These are phyloP conservation scores for Lenwebbia sp. DNA, from an alignment of 345 rosid species.

Conservation along the genomic window DNA sequence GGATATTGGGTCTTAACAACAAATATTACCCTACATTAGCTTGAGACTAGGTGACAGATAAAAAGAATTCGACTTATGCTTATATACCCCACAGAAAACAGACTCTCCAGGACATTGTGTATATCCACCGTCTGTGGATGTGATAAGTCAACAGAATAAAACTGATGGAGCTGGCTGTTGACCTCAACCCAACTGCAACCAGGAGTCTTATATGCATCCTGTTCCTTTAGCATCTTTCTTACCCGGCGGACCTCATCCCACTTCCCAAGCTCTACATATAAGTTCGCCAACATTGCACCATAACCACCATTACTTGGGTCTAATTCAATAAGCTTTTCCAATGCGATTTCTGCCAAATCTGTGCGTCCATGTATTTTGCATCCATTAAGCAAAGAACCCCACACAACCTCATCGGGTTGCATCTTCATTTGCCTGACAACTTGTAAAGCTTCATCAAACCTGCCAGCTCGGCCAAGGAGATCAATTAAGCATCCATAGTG, in stretches of 20 bases:
- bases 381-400: conserved; percentile 82
- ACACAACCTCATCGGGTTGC: conserved; percentile 70
- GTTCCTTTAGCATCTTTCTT: conserved; percentile 52
- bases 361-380: conserved; percentile 45
- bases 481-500: conserved; percentile 82
- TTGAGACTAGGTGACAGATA: neutral
- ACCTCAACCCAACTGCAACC: conserved; percentile 92
- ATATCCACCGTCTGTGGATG: conserved; percentile 53
- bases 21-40: neutral
- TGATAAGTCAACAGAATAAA: conserved; percentile 49
- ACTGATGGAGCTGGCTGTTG: conserved; percentile 49
- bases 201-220: conserved; percentile 55
- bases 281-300: conserved; percentile 62
- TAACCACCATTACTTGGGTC: conserved; percentile 68
- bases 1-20: neutral
- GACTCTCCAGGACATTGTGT: conserved; percentile 26
- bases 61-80: neutral
- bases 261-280: conserved; percentile 58
- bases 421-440: conserved; percentile 43
- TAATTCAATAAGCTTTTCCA: conserved; percentile 45
- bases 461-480: conserved; percentile 65
- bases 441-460: conserved; percentile 56
- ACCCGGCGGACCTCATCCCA: conserved; percentile 63
- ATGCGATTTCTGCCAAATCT: conserved; percentile 61
- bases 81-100: conserved; percentile 3